Evolutionary conservation across 1,284 basidiomycete species (phyloP).

Genomic region (Boletus semigastroideus): DNA sequence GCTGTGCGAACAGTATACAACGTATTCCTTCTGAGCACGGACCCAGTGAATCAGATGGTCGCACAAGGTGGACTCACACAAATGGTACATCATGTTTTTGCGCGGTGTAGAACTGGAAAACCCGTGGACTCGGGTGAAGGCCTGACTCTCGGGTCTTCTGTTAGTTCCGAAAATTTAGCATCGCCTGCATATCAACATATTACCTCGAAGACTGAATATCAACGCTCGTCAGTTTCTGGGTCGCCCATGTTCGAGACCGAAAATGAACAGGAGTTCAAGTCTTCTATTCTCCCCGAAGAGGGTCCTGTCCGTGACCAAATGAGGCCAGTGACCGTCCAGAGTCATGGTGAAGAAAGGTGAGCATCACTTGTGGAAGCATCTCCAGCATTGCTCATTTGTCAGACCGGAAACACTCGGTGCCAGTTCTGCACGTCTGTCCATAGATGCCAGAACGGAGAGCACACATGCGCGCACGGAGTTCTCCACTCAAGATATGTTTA

Average conservation of each 20-base stretch:
- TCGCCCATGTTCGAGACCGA: slow-evolving; percentile 4
- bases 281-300: slow-evolving; percentile 4
- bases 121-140: slow-evolving; percentile 31
- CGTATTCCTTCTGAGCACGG: slow-evolving; percentile 87
- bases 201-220: slow-evolving; percentile 10
- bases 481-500: slow-evolving; percentile 78
- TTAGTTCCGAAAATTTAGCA: slow-evolving; percentile 23
- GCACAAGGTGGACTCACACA: slow-evolving; percentile 96
- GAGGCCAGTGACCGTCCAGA: not conserved
- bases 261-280: slow-evolving; percentile 1
- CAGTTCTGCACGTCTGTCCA: slow-evolving; percentile 10
- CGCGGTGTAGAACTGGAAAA: slow-evolving; percentile 58
- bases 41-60: slow-evolving; percentile 92
- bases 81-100: slow-evolving; percentile 95
- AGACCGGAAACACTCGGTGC: slow-evolving; percentile 1
- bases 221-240: slow-evolving; percentile 10
- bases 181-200: slow-evolving; percentile 12
- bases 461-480: slow-evolving; percentile 32
- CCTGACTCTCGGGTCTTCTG: slow-evolving; percentile 18
- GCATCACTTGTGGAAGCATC: slow-evolving; percentile 1
- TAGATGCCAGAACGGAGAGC: slow-evolving; percentile 14
- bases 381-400: slow-evolving; percentile 8
- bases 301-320: not conserved
- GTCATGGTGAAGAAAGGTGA: slow-evolving; percentile 24
- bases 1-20: slow-evolving; percentile 97